A percentile compares a stretch with the other conserved stretches of the same genome.
Evolutionary conservation across 2,329 filamentous ascomycete species (phyloP).

Genomic region (Ilyonectria destructans): DNA sequence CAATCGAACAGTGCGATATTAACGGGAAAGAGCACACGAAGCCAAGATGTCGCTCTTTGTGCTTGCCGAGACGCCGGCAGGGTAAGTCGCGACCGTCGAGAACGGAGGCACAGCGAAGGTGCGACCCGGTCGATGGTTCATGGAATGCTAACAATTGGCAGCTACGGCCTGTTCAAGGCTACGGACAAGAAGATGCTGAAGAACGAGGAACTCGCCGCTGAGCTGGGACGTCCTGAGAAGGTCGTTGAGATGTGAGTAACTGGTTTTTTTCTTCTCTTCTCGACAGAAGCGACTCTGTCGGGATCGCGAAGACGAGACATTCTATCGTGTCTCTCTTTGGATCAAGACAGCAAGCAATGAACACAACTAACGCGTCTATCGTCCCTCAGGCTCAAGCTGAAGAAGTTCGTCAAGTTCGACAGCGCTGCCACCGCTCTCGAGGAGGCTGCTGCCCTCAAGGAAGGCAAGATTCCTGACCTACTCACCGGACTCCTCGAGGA

Average conservation of each 20-base stretch:
- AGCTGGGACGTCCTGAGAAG: constrained; percentile 86
- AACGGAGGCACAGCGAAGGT: constrained; percentile 34
- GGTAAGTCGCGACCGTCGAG: constrained; percentile 63
- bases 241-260: constrained; percentile 86
- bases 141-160: constrained; percentile 61
- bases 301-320: not conserved
- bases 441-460: constrained; percentile 89
- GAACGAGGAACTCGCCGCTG: constrained; percentile 82
- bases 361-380: constrained; percentile 29
- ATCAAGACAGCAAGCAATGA: constrained; percentile 6
- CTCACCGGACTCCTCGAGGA: constrained; percentile 86
- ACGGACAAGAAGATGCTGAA: constrained; percentile 99
- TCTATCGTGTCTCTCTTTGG: not conserved
- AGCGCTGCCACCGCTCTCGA: constrained; percentile 92
- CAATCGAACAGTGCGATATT: constrained; percentile 53
- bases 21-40: constrained; percentile 50
- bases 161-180: constrained; percentile 98
- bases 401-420: constrained; percentile 98
- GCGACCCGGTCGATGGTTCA: constrained; percentile 15
- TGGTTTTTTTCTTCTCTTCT: constrained; percentile 29
- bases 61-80: constrained; percentile 92
- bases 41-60: constrained; percentile 89
- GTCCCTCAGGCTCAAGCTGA: constrained; percentile 84
- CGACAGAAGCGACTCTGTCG: constrained; percentile 6
- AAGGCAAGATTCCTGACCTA: constrained; percentile 95